These are phyloP conservation scores for Aspergillus olivimuriae DNA, from an alignment of 495 filamentous ascomycete genomes.

Conservation along the genomic window DNA sequence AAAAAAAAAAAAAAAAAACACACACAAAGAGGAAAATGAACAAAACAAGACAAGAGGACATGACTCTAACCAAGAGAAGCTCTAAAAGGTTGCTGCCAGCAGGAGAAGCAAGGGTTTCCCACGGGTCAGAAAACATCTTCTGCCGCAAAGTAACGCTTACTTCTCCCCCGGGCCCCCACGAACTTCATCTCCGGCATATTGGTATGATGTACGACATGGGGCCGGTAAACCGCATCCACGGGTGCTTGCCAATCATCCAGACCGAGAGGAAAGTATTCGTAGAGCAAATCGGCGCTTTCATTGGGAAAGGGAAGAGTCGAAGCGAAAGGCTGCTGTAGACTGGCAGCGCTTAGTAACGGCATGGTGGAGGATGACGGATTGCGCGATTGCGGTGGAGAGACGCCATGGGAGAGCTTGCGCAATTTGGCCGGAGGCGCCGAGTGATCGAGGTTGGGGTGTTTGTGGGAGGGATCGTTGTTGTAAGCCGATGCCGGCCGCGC, in stretches of 20 bases:
- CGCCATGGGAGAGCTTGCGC: constrained; percentile 34
- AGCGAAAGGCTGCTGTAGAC: constrained; percentile 31
- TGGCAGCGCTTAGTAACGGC: constrained; percentile 34
- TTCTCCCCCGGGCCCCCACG: constrained; percentile 58
- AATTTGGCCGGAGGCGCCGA: constrained; percentile 36
- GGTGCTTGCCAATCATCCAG: constrained; percentile 90
- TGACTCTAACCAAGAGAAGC: no score
- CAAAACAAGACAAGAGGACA: no score
- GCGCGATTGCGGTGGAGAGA: constrained; percentile 26
- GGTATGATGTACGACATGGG: constrained; percentile 87
- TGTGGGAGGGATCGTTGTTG: constrained; percentile 21
- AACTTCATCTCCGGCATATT: constrained; percentile 73
- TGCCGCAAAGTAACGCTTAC: constrained; percentile 77
- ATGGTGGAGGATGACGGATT: constrained; percentile 29
- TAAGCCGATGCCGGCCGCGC: constrained; percentile 20
- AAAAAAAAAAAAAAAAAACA: no score
- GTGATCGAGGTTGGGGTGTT: constrained; percentile 20
- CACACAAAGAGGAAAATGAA: no score
- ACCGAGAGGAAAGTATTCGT: constrained; percentile 87
- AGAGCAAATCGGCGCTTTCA: constrained; percentile 73
- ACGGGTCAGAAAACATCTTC: constrained; percentile 50
- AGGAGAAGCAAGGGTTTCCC: no score
- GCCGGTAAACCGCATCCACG: constrained; percentile 87
- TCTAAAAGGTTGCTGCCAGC: neutral
- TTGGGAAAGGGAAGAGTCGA: constrained; percentile 49